Percentiles rank a stretch among this genome's conserved stretches.
Conservation (phyloP, 2,329 filamentous ascomycete species). For the Metarhizium robertsii region DNA sequence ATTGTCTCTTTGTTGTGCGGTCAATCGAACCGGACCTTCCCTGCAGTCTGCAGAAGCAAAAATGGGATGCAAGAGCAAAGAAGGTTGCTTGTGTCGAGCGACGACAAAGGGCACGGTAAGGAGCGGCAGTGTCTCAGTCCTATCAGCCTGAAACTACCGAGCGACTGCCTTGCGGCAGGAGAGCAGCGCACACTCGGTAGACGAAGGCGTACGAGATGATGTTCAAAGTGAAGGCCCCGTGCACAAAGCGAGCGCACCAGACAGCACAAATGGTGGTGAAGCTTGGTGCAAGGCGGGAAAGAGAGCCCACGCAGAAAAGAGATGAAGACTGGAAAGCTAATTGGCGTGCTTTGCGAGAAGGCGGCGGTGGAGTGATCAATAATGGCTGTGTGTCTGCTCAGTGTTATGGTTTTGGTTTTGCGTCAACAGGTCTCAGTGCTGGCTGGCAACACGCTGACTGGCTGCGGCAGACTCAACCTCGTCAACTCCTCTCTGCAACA, state of each 20-base stretch:
- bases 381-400: background rate
- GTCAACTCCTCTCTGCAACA: too few relatives aligned
- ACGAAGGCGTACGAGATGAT: background rate
- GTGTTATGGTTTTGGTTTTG: background rate
- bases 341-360: background rate
- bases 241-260: background rate
- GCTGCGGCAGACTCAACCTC: too few relatives aligned
- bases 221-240: background rate
- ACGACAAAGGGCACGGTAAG: background rate
- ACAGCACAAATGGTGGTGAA: background rate
- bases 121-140: background rate
- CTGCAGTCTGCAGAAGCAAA: background rate
- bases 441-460: background rate
- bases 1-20: background rate
- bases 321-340: background rate
- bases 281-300: background rate
- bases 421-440: background rate
- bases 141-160: conserved; percentile 1
- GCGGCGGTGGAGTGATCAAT: background rate
- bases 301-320: background rate
- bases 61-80: background rate
- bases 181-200: background rate
- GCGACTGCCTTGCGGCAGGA: background rate
- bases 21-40: background rate
- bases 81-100: background rate